These are phyloP conservation scores for Dunaliella primolecta DNA, from an alignment of 139 green algal genomes.

Conservation along the genomic window DNA sequence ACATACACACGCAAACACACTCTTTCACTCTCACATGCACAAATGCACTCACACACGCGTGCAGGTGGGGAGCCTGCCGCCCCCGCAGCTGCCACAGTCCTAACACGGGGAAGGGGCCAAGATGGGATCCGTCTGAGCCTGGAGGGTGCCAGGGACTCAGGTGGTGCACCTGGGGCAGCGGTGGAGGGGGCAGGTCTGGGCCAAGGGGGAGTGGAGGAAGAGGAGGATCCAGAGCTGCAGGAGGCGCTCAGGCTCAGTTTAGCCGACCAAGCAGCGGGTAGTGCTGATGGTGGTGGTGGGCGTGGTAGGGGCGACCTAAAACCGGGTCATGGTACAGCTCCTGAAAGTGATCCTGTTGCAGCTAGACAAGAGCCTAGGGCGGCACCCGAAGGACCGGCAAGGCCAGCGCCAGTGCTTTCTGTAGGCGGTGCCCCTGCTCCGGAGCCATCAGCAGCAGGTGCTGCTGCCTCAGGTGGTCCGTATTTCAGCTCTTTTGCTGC, in stretches of 20 bases:
- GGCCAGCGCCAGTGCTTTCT: no score
- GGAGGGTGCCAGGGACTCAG: not conserved
- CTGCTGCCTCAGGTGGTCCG: not conserved
- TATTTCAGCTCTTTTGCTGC: no score
- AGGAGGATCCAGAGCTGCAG: constrained; percentile 66
- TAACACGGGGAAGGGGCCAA: constrained; percentile 6
- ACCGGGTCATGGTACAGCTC: no score
- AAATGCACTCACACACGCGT: no score
- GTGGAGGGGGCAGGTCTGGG: not conserved
- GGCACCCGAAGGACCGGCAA: no score
- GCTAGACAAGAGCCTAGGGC: no score
- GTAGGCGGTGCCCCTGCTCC: not conserved
- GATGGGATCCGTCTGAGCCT: constrained; percentile 15
- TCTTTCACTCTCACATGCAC: no score
- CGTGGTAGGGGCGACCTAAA: no score
- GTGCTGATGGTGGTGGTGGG: no score
- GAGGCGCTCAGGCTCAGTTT: constrained; percentile 66
- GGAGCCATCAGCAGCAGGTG: no score
- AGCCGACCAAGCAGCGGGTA: not conserved
- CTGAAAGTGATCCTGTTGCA: not conserved
- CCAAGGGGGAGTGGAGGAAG: constrained; percentile 17
- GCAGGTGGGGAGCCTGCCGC: not conserved
- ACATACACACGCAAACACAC: no score
- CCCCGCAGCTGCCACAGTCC: not conserved
- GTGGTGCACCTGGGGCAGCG: not conserved